Evolutionary conservation across 805 yeast species (phyloP), one percentile per base, ranked within the genome.

Genomic region (Ogataea pignaliae): DNA sequence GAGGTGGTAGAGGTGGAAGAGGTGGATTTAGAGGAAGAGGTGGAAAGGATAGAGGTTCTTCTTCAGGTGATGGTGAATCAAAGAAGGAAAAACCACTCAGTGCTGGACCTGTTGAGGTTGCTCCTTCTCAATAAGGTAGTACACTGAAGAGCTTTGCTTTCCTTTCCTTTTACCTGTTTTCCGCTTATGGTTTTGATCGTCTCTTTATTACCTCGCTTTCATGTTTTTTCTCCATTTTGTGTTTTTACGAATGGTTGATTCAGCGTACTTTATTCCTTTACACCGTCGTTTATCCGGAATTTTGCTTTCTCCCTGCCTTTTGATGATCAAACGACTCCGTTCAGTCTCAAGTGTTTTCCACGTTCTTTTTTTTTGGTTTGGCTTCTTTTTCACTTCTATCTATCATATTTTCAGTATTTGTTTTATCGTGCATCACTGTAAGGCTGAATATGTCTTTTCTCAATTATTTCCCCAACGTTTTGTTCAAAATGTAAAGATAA

Each of bases 1-100:
- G 81, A 14, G 73, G 77, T 3, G 60, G 79, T 29, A 72, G 76
- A 10, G 29, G 46, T 13, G 46, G 47, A 7, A 32, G 42, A n/a
- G 43, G 41, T 12, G 34, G 50, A 30, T 12, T 12, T 30, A 30
- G 33, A 17, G 39, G 48, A 17, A 14, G 46, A 15, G 37, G 40
- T 7, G 35, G 51, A 14, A 42, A 44, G 9, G 37, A 40, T 26
- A 40, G 53, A 29, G 44, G 51, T 29, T 30, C n/a, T 21, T 39
- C 17, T 26, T 40, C 47, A 43, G 44, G 42, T 37, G 29, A 39
- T n/a, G 26, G 37, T 17, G 40, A 37, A 16, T 26, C 10, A 8
- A 16, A n/a, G n/a, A n/a, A n/a, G n/a, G n/a, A 11, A 10, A 13
- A 35, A 13, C 10, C 28, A n/a, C 16, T 13, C 28, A 5, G n/a